These are phyloP conservation scores for Acacia crassicarpa DNA, from an alignment of 306 rosid genomes.

Conservation along the genomic window DNA sequence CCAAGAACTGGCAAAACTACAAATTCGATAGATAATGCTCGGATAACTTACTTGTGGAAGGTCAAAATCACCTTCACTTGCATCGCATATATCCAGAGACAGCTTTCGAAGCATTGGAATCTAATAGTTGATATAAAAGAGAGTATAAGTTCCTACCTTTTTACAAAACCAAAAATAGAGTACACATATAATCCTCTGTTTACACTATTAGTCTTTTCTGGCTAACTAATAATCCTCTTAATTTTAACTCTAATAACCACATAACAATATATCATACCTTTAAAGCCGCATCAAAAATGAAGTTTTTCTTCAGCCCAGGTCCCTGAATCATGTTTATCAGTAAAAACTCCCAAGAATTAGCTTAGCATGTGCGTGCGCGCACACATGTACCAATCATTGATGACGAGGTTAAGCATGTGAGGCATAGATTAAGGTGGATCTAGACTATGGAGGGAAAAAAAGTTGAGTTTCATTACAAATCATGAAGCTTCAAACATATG, in stretches of 20 bases:
- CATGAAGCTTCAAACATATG: neutral
- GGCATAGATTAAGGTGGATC: constrained; percentile 10
- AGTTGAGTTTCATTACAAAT: neutral
- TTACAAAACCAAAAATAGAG: constrained; percentile 8
- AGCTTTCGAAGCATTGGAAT: constrained; percentile 70
- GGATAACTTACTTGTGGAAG: constrained; percentile 64
- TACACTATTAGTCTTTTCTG: neutral
- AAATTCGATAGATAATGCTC: constrained; percentile 1
- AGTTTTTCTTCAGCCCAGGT: constrained; percentile 55
- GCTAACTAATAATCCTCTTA: neutral
- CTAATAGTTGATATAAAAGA: constrained; percentile 43
- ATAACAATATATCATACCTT: constrained; percentile 38
- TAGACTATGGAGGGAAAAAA: neutral
- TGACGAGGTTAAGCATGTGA: constrained; percentile 9
- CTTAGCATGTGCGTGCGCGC: neutral
- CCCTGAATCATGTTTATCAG: constrained; percentile 53
- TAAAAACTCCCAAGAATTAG: neutral
- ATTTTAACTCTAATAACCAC: neutral
- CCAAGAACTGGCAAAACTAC: constrained; percentile 11
- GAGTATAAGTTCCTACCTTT: constrained; percentile 23
- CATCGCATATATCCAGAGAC: constrained; percentile 80
- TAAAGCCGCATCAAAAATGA: constrained; percentile 60
- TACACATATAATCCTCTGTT: neutral
- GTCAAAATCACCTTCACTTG: constrained; percentile 68
- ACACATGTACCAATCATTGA: constrained; percentile 6